Percentiles rank a stretch among this genome's conserved stretches.
Conservation (phyloP, 192 early-diverging fungal species). For the Umbelopsis ramanniana region DNA sequence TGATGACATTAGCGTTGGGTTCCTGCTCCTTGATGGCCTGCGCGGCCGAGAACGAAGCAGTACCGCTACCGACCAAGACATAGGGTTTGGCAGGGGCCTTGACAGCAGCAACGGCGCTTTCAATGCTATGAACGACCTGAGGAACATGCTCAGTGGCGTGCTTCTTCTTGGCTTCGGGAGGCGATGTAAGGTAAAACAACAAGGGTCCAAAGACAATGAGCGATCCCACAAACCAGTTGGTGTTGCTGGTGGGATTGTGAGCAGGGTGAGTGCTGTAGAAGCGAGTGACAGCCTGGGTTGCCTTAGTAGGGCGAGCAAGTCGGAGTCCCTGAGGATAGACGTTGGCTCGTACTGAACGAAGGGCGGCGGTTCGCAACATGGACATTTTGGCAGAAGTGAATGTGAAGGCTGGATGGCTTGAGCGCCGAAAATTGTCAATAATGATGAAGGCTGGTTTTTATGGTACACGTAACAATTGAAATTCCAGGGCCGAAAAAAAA, state of each 20-base stretch:
- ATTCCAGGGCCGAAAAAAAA: no score
- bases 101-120: neutral
- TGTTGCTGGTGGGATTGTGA: conserved; percentile 18
- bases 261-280: conserved; percentile 13
- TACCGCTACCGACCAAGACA: conserved; percentile 60
- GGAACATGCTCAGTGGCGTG: conserved; percentile 22
- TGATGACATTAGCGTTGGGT: conserved; percentile 60
- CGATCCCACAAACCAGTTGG: conserved; percentile 49
- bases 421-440: neutral
- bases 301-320: neutral
- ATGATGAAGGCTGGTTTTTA: no score
- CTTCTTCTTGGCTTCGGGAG: conserved; percentile 47
- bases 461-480: no score
- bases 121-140: neutral
- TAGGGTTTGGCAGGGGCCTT: conserved; percentile 41
- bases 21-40: conserved; percentile 63
- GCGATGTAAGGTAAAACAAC: conserved; percentile 49
- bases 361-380: conserved; percentile 18
- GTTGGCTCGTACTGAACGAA: conserved; percentile 12
- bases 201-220: conserved; percentile 53
- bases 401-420: neutral
- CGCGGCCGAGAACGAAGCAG: conserved; percentile 62
- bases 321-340: neutral
- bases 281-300: neutral
- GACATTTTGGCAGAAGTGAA: conserved; percentile 12